These are phyloP conservation scores for Bryum argenteum DNA, from an alignment of 225 moss, liverwort and hornwort genomes.

Conservation along the genomic window DNA sequence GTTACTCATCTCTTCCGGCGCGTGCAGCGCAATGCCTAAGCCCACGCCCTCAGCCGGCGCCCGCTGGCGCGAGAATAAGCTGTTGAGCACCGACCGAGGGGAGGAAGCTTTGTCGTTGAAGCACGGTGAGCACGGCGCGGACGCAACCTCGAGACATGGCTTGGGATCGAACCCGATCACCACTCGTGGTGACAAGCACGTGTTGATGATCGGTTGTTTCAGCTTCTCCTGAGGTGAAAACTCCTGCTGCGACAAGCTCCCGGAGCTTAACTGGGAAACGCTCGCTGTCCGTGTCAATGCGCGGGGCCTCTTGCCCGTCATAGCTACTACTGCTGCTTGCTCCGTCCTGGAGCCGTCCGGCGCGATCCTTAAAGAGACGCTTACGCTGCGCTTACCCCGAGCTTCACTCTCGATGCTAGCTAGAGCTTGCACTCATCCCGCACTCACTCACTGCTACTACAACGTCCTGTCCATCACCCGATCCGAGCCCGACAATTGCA, in stretches of 20 bases:
- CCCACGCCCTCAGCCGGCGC: constrained; percentile 71
- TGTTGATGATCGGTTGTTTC: constrained; percentile 43
- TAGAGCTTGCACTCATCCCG: too few relatives aligned
- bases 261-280: constrained; percentile 72
- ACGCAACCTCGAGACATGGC: constrained; percentile 27
- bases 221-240: constrained; percentile 84
- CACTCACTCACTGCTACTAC: too few relatives aligned
- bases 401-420: too few relatives aligned
- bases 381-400: too few relatives aligned
- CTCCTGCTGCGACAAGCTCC: constrained; percentile 60
- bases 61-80: constrained; percentile 65
- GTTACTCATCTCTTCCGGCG: constrained; percentile 39
- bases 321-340: constrained; percentile 24
- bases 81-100: constrained; percentile 76
- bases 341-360: constrained; percentile 37
- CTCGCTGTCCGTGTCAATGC: constrained; percentile 85
- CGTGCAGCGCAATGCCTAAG: constrained; percentile 70
- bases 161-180: constrained; percentile 97
- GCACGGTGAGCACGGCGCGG: constrained; percentile 41
- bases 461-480: too few relatives aligned
- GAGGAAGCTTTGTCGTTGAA: constrained; percentile 50
- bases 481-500: too few relatives aligned
- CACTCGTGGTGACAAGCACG: constrained; percentile 47
- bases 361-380: too few relatives aligned
- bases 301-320: constrained; percentile 86